phyloP scores from a whole-genome alignment of 2,329 filamentous ascomycete species.

The Arthrinium phaeospermum region DNA sequence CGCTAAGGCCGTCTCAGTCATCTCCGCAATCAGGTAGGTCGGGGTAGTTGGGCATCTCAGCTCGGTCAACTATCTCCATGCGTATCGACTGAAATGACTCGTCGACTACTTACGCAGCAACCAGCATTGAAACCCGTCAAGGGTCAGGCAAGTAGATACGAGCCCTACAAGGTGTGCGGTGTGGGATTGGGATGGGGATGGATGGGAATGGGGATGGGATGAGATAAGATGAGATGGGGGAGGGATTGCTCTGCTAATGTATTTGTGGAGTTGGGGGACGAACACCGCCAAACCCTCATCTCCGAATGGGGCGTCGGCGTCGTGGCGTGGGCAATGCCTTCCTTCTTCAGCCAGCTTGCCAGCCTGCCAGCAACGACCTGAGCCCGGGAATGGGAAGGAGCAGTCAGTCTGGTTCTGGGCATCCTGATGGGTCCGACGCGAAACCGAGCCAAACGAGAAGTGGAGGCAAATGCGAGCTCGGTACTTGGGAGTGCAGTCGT shows the following conservation, averaged over 20 bases:
- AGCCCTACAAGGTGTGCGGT: constrained; percentile 12
- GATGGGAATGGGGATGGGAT: background rate
- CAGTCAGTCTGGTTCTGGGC: background rate
- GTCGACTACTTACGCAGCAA: background rate
- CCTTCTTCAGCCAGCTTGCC: background rate
- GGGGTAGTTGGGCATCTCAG: background rate
- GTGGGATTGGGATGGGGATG: background rate
- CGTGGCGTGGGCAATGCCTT: background rate
- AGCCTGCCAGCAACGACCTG: background rate
- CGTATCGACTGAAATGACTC: background rate
- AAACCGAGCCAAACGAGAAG: constrained; percentile 1
- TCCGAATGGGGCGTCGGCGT: constrained; percentile 2
- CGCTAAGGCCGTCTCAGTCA: constrained; percentile 1
- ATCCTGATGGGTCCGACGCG: background rate
- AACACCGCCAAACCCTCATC: constrained; percentile 6
- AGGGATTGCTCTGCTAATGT: background rate
- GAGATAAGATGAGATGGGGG: too few species aligned
- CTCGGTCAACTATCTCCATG: background rate
- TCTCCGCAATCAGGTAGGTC: background rate
- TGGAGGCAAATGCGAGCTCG: constrained; percentile 1
- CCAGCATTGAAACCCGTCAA: background rate
- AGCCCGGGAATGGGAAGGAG: background rate
- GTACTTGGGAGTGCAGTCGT: constrained; percentile 9
- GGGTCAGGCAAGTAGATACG: background rate
- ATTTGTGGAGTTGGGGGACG: background rate